Base-by-base conservation (phyloP, 345 rosid species). In the Euclidium syriacum region DNA sequence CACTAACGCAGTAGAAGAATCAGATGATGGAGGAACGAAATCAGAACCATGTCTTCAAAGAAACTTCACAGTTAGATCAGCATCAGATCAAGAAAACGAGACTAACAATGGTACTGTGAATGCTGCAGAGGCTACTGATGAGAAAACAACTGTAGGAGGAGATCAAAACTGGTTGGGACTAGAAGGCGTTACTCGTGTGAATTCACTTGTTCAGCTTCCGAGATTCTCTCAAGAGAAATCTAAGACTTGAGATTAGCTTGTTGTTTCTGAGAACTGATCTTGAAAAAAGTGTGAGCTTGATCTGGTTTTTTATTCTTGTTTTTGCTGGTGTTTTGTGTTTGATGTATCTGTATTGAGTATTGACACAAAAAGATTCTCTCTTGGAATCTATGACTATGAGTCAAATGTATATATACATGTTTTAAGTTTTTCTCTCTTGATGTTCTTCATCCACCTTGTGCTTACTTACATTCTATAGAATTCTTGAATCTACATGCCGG, bases 151-250 rank as follows among this genome's bases (percentile, higher is more conserved):
- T n/a, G n/a, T n/a, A n/a, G 65, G 50, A 16, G 96, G 86, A 47
- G 95, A 95, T 65, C 92, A 90, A 57, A 76, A 82, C 62, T 95
- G 99, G 99, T 81, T 75, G 3, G 94, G 99, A 33, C 73, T 95
- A 71, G 96, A 95, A 82, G 97, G 99, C 1, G 92, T 90, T 7
- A 90, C 99, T 0, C 80, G 99, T 47, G 97, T 95, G 52, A 95
- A 95, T 80, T 95, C 99, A 6, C 95, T 95, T 3, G 96, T 95
- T 47, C 99, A 90, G 66, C 97, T 95, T 58, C 99, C 99, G 7
- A 83, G 99, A 80, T 95, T 95, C 75, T 83, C 96, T 0, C 87
- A 63, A 74, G 96, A 90, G 68, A 81, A 77, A 66, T 85, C 76
- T 15, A 74, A 68, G 71, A 64, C 81, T 26, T 82, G 76, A 71